Conservation (phyloP, 1,284 basidiomycete genomes). For the Rhodotorula sp. region DNA sequence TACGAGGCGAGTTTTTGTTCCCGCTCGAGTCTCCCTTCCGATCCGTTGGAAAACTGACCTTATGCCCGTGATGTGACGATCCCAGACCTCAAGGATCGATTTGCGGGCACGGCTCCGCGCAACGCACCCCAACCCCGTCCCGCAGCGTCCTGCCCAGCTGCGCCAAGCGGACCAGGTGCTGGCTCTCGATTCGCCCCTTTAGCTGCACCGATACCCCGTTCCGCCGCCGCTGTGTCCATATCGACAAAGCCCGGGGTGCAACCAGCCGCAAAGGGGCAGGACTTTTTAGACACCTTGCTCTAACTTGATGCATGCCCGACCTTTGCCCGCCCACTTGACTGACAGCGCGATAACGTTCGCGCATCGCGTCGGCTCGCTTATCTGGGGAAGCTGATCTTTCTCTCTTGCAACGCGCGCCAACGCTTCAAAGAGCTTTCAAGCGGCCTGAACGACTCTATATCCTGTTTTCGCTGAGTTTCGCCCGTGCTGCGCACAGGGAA, state of each 20-base stretch:
- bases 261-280: slow-evolving; percentile 8
- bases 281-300: slow-evolving; percentile 25
- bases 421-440: too few relatives aligned
- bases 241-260: slow-evolving; percentile 3
- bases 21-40: too few relatives aligned
- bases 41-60: too few relatives aligned
- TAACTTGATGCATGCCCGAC: background rate
- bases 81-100: slow-evolving; percentile 30
- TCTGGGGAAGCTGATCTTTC: too few relatives aligned
- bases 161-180: background rate
- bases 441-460: too few relatives aligned
- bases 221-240: background rate
- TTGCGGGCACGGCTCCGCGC: slow-evolving; percentile 10
- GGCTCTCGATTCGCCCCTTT: background rate
- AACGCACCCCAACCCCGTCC: background rate
- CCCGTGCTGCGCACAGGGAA: too few relatives aligned
- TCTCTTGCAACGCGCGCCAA: too few relatives aligned
- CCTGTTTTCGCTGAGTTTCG: too few relatives aligned
- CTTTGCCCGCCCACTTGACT: too few relatives aligned
- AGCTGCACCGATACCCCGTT: background rate
- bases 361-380: too few relatives aligned
- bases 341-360: too few relatives aligned
- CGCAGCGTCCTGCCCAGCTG: background rate
- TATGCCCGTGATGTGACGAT: too few relatives aligned
- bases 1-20: slow-evolving; percentile 13